A percentile compares a stretch with the other conserved stretches of the same genome.
Evolutionary conservation across 805 yeast species (phyloP).

Genomic region (Wickerhamomyces kurtzmanii): DNA sequence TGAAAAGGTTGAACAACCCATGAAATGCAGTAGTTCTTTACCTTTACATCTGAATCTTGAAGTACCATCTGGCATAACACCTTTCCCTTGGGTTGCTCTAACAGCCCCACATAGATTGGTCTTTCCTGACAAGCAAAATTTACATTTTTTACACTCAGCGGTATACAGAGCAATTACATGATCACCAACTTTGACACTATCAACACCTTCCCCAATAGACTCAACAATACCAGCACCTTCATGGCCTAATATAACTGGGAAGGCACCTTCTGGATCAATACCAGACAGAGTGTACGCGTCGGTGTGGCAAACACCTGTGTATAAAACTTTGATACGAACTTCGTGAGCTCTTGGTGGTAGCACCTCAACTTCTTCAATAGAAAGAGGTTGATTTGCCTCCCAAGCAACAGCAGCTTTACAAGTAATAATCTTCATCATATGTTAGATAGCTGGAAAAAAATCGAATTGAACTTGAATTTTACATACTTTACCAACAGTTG

Average conservation of each 20-base stretch:
- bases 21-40: conserved; percentile 76
- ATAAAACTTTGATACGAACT: conserved; percentile 79
- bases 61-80: conserved; percentile 98
- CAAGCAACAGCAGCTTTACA: conserved; percentile 98
- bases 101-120: conserved; percentile 94
- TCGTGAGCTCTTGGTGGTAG: conserved; percentile 95
- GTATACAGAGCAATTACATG: conserved; percentile 91
- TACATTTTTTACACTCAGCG: conserved; percentile 93
- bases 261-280: conserved; percentile 91
- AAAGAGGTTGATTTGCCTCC: conserved; percentile 81
- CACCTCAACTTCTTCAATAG: conserved; percentile 82
- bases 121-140: conserved; percentile 90
- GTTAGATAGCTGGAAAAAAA: not conserved
- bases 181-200: conserved; percentile 86
- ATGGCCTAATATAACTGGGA: conserved; percentile 91
- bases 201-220: conserved; percentile 89
- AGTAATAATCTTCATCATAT: conserved; percentile 40
- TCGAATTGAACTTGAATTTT: not conserved
- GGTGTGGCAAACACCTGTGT: conserved; percentile 97
- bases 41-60: conserved; percentile 79
- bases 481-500: conserved; percentile 2
- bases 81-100: conserved; percentile 96
- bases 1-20: conserved; percentile 97
- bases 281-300: conserved; percentile 97
- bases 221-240: conserved; percentile 98